phyloP scores from a whole-genome alignment of 1,284 basidiomycete species.

The Pseudozyma pruni region DNA sequence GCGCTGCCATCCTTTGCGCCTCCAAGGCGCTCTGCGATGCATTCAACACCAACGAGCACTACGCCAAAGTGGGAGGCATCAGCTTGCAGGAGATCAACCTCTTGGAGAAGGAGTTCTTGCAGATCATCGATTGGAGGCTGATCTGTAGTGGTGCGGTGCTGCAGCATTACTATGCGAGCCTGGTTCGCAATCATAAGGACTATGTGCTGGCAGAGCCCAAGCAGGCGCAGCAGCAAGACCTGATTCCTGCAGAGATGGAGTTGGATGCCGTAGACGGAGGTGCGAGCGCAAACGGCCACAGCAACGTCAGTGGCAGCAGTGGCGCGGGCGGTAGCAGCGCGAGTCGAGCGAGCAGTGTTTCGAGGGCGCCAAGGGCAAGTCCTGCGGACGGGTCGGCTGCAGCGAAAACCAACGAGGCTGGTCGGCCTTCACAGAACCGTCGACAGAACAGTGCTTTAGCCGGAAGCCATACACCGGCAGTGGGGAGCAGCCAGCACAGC shows the following conservation, averaged over 20 bases:
- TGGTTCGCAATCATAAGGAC: conserved; percentile 57
- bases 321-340: conserved; percentile 2
- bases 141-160: conserved; percentile 56
- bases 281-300: background rate
- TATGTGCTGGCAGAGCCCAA: conserved; percentile 25
- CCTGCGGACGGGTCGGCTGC: background rate
- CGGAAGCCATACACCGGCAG: background rate
- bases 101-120: conserved; percentile 66
- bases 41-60: conserved; percentile 67
- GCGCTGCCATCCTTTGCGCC: conserved; percentile 64
- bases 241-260: background rate
- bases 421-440: too few species aligned
- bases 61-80: conserved; percentile 66
- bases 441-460: too few species aligned
- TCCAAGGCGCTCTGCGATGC: conserved; percentile 66
- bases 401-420: background rate
- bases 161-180: conserved; percentile 65
- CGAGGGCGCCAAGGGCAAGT: background rate
- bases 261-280: background rate
- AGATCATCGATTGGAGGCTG: conserved; percentile 65
- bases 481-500: conserved; percentile 30
- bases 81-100: conserved; percentile 65
- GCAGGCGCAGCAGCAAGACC: background rate
- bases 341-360: conserved; percentile 5
- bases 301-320: conserved; percentile 2